A percentile compares a stretch with the other conserved stretches of the same genome.
phyloP scores from a whole-genome alignment of 2,329 filamentous ascomycete species.

The Ceratocystis colombiana region DNA sequence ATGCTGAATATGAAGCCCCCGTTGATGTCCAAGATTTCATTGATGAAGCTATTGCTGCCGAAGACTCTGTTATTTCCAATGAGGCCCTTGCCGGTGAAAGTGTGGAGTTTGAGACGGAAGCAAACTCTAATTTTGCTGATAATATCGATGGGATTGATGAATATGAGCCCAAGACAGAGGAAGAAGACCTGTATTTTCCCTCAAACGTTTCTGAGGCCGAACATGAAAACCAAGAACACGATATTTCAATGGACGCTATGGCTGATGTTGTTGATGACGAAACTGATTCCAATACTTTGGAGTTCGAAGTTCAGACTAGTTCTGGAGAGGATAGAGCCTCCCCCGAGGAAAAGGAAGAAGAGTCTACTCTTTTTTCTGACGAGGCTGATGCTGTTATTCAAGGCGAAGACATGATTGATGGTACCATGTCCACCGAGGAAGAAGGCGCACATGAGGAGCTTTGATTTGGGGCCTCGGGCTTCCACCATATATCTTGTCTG shows the following conservation, averaged over 20 bases:
- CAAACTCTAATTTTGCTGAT: neutral
- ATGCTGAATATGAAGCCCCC: neutral
- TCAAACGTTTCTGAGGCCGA: neutral
- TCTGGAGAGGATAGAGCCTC: neutral
- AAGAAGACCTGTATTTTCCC: too few relatives aligned
- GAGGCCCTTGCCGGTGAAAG: neutral
- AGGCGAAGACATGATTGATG: neutral
- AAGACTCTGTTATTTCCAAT: neutral
- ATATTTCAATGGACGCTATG: neutral
- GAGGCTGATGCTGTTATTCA: neutral
- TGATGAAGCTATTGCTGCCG: neutral
- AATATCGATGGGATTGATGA: too few relatives aligned
- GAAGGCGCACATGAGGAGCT: slow-evolving; percentile 4
- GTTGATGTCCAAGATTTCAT: neutral
- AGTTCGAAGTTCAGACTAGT: neutral
- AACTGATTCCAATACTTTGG: neutral
- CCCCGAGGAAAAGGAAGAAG: neutral
- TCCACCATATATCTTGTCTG: neutral
- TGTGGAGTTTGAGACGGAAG: neutral
- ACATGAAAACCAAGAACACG: neutral
- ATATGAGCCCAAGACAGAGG: too few relatives aligned
- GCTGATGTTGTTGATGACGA: neutral
- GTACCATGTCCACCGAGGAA: neutral
- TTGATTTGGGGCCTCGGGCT: neutral
- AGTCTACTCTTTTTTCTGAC: neutral